These are phyloP conservation scores for Aspergillus uvarum DNA, from an alignment of 2,329 filamentous ascomycete species.

Conservation along the genomic window DNA sequence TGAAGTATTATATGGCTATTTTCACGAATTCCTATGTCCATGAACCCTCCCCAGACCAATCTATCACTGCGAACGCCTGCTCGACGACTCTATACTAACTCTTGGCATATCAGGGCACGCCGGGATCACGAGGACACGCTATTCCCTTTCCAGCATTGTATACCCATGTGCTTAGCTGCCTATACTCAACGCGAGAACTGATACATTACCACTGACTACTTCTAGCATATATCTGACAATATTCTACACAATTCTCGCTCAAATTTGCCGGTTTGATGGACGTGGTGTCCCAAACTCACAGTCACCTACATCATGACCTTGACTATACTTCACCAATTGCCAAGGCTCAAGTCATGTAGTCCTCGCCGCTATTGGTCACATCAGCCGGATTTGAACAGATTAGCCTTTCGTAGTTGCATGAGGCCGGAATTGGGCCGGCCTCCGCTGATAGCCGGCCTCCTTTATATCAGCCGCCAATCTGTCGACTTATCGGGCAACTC, in stretches of 20 bases:
- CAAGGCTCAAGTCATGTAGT: conserved; percentile 19
- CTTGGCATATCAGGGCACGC: conserved; percentile 29
- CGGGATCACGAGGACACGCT: conserved; percentile 30
- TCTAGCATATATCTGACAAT: not conserved
- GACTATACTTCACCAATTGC: conserved; percentile 23
- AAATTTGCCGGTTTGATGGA: not conserved
- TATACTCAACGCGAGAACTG: not conserved
- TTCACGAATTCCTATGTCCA: not conserved
- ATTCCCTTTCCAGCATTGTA: conserved; percentile 23
- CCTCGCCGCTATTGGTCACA: conserved; percentile 21
- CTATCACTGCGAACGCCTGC: conserved; percentile 9
- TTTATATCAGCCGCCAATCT: conserved; percentile 12
- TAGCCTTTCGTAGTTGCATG: conserved; percentile 31
- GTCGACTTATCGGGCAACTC: not conserved
- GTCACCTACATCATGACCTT: conserved; percentile 7
- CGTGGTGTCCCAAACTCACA: not conserved
- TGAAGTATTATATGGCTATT: conserved; percentile 9
- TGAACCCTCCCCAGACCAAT: conserved; percentile 4
- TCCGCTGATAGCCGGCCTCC: conserved; percentile 35
- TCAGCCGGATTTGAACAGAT: conserved; percentile 12
- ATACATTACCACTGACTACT: not conserved
- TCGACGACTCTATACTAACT: conserved; percentile 29
- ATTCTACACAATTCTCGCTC: not conserved
- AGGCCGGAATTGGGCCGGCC: conserved; percentile 47
- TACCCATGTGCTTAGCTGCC: not conserved